These are phyloP conservation scores for Aspergillus pseudoterreus DNA, from an alignment of 2,329 filamentous ascomycete species.

Conservation along the genomic window DNA sequence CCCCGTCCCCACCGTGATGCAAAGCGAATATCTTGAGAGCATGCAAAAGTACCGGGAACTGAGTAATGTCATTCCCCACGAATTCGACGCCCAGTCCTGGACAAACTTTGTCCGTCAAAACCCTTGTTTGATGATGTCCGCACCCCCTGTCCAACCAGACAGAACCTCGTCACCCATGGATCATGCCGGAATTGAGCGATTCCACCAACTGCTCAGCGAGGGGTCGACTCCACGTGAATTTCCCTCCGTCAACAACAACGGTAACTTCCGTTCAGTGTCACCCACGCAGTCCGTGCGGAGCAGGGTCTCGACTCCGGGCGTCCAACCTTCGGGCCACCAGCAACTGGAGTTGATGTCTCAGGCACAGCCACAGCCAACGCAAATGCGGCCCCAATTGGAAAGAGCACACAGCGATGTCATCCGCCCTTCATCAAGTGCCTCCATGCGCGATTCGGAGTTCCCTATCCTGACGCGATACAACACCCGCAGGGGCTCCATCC, in stretches of 20 bases:
- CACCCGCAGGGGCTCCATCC: constrained; percentile 34
- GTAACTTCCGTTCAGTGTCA: constrained; percentile 34
- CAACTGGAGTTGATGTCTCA: constrained; percentile 17
- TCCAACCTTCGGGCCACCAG: constrained; percentile 24
- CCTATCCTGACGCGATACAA: constrained; percentile 21
- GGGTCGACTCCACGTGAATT: constrained; percentile 42
- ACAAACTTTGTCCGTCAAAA: constrained; percentile 71
- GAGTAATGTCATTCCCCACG: constrained; percentile 55
- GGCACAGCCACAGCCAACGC: constrained; percentile 11
- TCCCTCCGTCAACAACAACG: constrained; percentile 25
- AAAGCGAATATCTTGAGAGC: constrained; percentile 58
- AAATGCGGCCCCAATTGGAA: constrained; percentile 17
- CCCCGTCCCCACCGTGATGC: constrained; percentile 64
- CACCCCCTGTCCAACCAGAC: constrained; percentile 23
- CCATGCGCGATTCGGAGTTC: constrained; percentile 42
- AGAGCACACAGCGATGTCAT: constrained; percentile 45
- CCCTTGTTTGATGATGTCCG: constrained; percentile 42
- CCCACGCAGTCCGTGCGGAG: constrained; percentile 36
- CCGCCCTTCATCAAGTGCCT: constrained; percentile 59
- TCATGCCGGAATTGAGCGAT: constrained; percentile 41
- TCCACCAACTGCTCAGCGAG: constrained; percentile 44
- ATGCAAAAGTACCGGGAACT: constrained; percentile 60
- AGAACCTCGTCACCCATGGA: constrained; percentile 33
- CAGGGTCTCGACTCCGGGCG: constrained; percentile 36
- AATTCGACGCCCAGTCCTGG: constrained; percentile 73